phyloP scores from a whole-genome alignment of 345 rosid genomes.

The Eutrema heterophyllum region DNA sequence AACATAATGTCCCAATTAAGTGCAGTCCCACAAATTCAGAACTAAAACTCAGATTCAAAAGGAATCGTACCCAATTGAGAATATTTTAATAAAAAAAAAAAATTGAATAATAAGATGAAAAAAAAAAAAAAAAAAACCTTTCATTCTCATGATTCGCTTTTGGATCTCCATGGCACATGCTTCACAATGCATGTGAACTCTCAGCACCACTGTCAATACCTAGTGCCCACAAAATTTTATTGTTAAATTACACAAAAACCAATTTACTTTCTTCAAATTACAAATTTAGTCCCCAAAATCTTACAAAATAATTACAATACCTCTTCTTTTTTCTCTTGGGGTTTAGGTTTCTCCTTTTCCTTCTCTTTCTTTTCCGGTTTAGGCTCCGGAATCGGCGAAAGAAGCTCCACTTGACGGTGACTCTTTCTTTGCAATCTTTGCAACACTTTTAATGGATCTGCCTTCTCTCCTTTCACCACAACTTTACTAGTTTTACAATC shows the following conservation, averaged over 20 bases:
- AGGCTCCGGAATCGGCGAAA: conserved; percentile 86
- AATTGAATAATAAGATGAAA: not conserved
- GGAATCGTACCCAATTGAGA: conserved; percentile 18
- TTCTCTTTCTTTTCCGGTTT: conserved; percentile 50
- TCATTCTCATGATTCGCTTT: conserved; percentile 84
- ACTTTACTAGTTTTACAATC: conserved; percentile 76
- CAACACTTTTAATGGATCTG: conserved; percentile 82
- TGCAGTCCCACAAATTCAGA: conserved; percentile 21
- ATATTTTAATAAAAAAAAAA: not conserved
- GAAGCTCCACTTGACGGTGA: conserved; percentile 72
- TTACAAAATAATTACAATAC: conserved; percentile 19
- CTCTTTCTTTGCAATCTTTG: conserved; percentile 81
- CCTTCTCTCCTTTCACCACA: conserved; percentile 90
- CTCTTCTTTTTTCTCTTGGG: conserved; percentile 72
- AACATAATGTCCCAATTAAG: conserved; percentile 19
- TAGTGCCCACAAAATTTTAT: conserved; percentile 23
- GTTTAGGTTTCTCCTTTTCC: conserved; percentile 48
- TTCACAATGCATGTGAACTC: conserved; percentile 93
- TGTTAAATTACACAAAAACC: conserved; percentile 8
- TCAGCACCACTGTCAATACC: conserved; percentile 61
- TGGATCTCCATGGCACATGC: conserved; percentile 83
- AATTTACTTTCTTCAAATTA: not conserved
- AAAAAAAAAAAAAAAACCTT: conserved; percentile 43
- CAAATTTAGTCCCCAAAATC: not conserved
- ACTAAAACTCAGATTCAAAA: conserved; percentile 15